phyloP scores from a whole-genome alignment of 2,329 filamentous ascomycete genomes.

The Cordyceps tenuipes region DNA sequence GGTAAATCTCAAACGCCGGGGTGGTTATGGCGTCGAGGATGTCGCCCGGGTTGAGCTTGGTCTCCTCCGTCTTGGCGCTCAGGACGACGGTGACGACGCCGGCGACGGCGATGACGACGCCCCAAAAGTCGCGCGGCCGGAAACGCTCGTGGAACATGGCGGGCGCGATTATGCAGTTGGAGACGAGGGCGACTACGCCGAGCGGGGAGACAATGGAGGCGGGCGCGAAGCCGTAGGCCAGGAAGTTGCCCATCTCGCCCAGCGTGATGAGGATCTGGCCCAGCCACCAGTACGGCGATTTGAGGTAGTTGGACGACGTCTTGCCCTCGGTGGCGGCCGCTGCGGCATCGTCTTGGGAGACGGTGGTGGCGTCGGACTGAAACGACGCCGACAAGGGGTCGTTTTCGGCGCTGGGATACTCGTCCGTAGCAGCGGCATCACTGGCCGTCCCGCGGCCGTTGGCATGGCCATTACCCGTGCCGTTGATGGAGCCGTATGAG shows the following conservation, averaged over 20 bases:
- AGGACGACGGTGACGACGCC: constrained; percentile 90
- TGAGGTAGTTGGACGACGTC: constrained; percentile 64
- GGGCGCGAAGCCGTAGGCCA: constrained; percentile 95
- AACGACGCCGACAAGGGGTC: constrained; percentile 46
- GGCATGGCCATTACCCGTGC: constrained; percentile 11
- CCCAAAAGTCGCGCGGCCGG: constrained; percentile 73
- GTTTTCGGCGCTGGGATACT: constrained; percentile 31
- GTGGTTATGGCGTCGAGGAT: constrained; percentile 84
- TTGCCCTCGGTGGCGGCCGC: constrained; percentile 20
- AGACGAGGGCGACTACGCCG: constrained; percentile 92
- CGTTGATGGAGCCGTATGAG: constrained; percentile 27
- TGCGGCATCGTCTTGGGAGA: constrained; percentile 19
- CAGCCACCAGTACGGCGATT: constrained; percentile 92
- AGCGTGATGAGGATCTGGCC: constrained; percentile 88
- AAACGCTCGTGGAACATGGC: constrained; percentile 90
- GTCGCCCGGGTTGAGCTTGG: constrained; percentile 80
- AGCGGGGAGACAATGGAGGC: constrained; percentile 95
- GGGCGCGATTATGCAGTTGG: constrained; percentile 94
- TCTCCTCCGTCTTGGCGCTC: constrained; percentile 82
- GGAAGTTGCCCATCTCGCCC: constrained; percentile 90
- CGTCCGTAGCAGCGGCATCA: constrained; percentile 25
- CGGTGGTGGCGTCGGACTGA: constrained; percentile 28
- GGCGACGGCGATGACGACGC: constrained; percentile 76
- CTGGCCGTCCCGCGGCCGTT: constrained; percentile 18
- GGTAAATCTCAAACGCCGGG: constrained; percentile 84